These are phyloP conservation scores for Crithidia acanthocephali DNA, from an alignment of 208 protist species.

Conservation along the genomic window DNA sequence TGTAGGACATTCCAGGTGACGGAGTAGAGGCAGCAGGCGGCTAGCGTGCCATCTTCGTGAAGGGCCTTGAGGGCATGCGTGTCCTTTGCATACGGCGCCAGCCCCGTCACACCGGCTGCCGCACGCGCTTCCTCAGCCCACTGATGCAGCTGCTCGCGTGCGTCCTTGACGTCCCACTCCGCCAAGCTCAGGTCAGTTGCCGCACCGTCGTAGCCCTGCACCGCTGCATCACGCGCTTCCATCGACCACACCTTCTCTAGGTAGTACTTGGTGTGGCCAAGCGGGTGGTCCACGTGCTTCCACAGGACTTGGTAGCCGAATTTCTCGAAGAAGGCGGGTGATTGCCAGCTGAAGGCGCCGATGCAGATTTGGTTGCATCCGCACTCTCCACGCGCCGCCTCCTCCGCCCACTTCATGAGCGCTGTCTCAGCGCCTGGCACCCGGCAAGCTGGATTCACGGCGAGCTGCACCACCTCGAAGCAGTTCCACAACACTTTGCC, in stretches of 20 bases:
- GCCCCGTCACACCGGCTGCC: neutral
- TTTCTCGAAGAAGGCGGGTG: neutral
- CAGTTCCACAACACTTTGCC: slow-evolving; percentile 16
- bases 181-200: slow-evolving; percentile 8
- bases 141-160: neutral
- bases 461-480: neutral
- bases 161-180: neutral
- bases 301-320: slow-evolving; percentile 2
- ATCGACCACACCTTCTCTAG: slow-evolving; percentile 17
- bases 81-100: slow-evolving; percentile 5
- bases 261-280: neutral
- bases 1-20: slow-evolving; percentile 26
- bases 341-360: neutral
- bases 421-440: neutral
- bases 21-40: slow-evolving; percentile 18
- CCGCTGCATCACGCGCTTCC: neutral
- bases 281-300: neutral
- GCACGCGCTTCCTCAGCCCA: slow-evolving; percentile 11
- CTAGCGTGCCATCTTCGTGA: slow-evolving; percentile 8
- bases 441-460: neutral
- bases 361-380: slow-evolving; percentile 1
- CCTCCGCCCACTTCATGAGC: slow-evolving; percentile 10
- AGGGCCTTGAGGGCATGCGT: slow-evolving; percentile 13
- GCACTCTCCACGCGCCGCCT: neutral
- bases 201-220: neutral